Base-by-base conservation (phyloP, 2,329 filamentous ascomycete species). In the Decorospora gaudefroyi region DNA sequence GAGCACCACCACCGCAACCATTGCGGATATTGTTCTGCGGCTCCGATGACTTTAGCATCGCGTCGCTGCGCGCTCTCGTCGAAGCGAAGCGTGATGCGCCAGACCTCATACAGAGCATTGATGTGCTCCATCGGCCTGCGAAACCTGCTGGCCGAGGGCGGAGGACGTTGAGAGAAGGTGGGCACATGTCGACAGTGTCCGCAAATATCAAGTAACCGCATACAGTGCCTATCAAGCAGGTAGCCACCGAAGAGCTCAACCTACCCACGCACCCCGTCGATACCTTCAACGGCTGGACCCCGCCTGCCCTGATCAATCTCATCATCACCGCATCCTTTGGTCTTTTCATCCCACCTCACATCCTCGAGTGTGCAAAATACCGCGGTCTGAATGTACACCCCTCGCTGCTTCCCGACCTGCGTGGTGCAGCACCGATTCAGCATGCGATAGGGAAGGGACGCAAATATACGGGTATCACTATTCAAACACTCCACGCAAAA, bases 281-380 rank as follows among this genome's bases (percentile, higher is more conserved):
- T 61, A 92, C 87, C 0, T 96, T 97, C 69, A 88, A 80, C 4
- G 81, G 81, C 25, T 97, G 91, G 91, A 76, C 81, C 1, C 65
- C 65, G 1, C 61, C 64, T 1, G 23, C 31, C n/a, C 33, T 57
- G 10, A 50, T 60, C 43, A 90, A 96, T 67, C 76, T 99, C 46
- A 80, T 99, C 56, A 77, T 97, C 31, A 91, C 91, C 33, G 93
- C 97, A 4, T 97, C 93, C 0, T 99, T 97, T 71, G 93, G 93
- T 3, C 79, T 96, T 6, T 86, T 96, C 49, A 85, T 99, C 1
- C 93, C 93, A 0, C 78, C 80, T 0, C 79, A 89, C 4, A 82
- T 97, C 11, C 76, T 99, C 15, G 74, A 74, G 15, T 73, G 73
- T 1, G 82, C 87, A 16, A 82, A 80, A 58, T 96, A 95, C 71